Evolutionary conservation across 2,329 filamentous ascomycete species (phyloP).

Genomic region (Colletotrichum eremochloae): DNA sequence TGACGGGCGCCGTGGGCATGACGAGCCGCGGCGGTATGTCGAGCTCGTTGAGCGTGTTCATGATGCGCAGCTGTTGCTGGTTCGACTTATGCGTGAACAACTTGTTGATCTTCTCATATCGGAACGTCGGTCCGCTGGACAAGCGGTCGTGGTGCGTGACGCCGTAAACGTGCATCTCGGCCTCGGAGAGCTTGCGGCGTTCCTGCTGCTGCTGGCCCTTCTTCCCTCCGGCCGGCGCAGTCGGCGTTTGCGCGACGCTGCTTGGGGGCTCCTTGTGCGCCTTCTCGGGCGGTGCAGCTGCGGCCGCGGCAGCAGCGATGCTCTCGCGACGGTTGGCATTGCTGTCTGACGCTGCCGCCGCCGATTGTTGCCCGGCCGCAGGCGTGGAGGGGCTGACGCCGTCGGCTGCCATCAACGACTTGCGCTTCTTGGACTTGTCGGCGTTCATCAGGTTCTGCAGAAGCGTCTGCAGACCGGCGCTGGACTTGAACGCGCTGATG

Average conservation of each 20-base stretch:
- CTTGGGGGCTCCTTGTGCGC: slow-evolving; percentile 59
- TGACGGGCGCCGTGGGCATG: slow-evolving; percentile 81
- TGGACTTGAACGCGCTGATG: slow-evolving; percentile 83
- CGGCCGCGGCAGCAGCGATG: slow-evolving; percentile 58
- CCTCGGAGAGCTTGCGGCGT: slow-evolving; percentile 78
- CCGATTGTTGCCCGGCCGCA: slow-evolving; percentile 47
- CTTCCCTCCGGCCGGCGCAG: slow-evolving; percentile 60
- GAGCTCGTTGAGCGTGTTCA: slow-evolving; percentile 77
- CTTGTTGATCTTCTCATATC: slow-evolving; percentile 85
- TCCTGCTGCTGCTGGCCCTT: slow-evolving; percentile 65
- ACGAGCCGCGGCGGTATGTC: slow-evolving; percentile 77
- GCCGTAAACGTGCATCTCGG: slow-evolving; percentile 85
- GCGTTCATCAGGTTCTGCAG: slow-evolving; percentile 85
- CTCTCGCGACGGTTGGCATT: slow-evolving; percentile 63
- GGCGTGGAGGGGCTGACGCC: slow-evolving; percentile 61
- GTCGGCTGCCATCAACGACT: slow-evolving; percentile 74
- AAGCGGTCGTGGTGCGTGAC: slow-evolving; percentile 89
- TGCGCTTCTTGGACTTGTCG: slow-evolving; percentile 92
- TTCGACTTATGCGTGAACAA: slow-evolving; percentile 82
- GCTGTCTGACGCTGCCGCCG: slow-evolving; percentile 52
- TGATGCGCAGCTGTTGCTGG: slow-evolving; percentile 81
- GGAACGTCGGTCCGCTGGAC: slow-evolving; percentile 88
- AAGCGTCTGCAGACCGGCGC: slow-evolving; percentile 81
- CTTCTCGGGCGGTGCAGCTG: slow-evolving; percentile 45
- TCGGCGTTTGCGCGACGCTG: slow-evolving; percentile 53